A percentile compares a stretch with the other conserved stretches of the same genome.
These are phyloP conservation scores for Bromus sterilis DNA, from an alignment of 176 grass and related monocot species.

Conservation along the genomic window DNA sequence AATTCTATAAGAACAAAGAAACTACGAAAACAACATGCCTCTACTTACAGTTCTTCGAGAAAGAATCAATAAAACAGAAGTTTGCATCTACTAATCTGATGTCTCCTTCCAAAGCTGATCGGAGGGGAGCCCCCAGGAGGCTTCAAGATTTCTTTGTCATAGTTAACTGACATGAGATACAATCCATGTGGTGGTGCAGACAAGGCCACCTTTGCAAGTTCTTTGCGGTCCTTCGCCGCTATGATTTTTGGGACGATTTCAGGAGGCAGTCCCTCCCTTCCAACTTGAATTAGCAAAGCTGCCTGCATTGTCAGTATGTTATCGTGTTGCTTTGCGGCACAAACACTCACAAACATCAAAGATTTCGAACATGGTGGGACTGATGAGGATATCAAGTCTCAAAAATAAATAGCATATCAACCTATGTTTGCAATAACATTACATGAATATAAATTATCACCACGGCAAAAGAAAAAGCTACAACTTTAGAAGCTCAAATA, in stretches of 20 bases:
- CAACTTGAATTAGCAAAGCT: slow-evolving; percentile 86
- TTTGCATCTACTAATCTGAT: slow-evolving; percentile 75
- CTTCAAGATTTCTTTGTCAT: slow-evolving; percentile 59
- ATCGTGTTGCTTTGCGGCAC: neutral
- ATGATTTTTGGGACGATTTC: slow-evolving; percentile 64
- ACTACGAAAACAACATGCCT: neutral
- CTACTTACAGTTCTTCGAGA: neutral
- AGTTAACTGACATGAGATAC: slow-evolving; percentile 81
- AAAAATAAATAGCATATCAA: neutral
- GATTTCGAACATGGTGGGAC: neutral
- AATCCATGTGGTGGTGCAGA: slow-evolving; percentile 77
- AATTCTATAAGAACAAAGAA: slow-evolving; percentile 10
- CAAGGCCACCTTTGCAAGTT: slow-evolving; percentile 73
- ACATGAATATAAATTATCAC: neutral
- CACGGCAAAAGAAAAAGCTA: neutral
- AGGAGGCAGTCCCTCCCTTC: slow-evolving; percentile 70
- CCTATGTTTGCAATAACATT: neutral
- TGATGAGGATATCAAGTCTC: neutral
- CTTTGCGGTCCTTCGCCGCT: slow-evolving; percentile 55
- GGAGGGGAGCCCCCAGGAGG: slow-evolving; percentile 59
- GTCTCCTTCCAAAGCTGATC: slow-evolving; percentile 71
- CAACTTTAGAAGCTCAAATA: neutral
- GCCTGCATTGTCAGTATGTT: slow-evolving; percentile 37
- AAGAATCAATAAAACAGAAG: slow-evolving; percentile 73
- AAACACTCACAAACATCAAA: neutral